A percentile compares a stretch with the other conserved stretches of the same genome.
phyloP scores from a whole-genome alignment of 345 rosid genomes.

The Pistacia atlantica region DNA sequence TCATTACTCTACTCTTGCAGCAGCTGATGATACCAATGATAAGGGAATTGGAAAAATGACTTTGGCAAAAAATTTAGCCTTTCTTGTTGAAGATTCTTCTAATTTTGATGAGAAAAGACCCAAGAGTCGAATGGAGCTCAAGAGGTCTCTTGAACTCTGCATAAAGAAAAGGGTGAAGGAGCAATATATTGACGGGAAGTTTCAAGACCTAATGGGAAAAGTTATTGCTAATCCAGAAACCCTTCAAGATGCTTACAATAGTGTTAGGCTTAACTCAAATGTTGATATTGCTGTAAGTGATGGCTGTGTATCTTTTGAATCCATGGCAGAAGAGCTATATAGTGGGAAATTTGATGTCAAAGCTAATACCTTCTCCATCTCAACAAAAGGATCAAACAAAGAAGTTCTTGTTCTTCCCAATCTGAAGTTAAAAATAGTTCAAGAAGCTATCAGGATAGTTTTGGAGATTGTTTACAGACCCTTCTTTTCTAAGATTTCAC shows the following conservation, averaged over 20 bases:
- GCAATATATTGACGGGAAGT: conserved; percentile 66
- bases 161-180: conserved; percentile 83
- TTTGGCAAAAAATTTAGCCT: conserved; percentile 66
- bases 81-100: conserved; percentile 62
- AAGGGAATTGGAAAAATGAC: conserved; percentile 37
- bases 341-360: conserved; percentile 60
- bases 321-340: conserved; percentile 61
- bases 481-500: conserved; percentile 78
- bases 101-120: conserved; percentile 41
- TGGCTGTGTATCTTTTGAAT: conserved; percentile 43
- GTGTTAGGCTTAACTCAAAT: conserved; percentile 65
- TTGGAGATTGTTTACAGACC: conserved; percentile 84
- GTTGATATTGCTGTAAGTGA: conserved; percentile 36
- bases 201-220: conserved; percentile 47
- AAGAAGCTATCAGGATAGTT: conserved; percentile 80
- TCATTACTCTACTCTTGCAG: conserved; percentile 33
- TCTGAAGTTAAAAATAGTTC: conserved; percentile 60
- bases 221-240: conserved; percentile 71
- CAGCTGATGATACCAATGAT: conserved; percentile 21
- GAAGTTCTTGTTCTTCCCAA: conserved; percentile 81
- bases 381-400: conserved; percentile 57
- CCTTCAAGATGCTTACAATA: conserved; percentile 69
- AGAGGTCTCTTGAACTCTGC: conserved; percentile 64
- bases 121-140: conserved; percentile 68
- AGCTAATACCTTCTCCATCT: conserved; percentile 52